These are phyloP conservation scores for Trametes coccinea DNA, from an alignment of 768 basidiomycete genomes.

Conservation along the genomic window DNA sequence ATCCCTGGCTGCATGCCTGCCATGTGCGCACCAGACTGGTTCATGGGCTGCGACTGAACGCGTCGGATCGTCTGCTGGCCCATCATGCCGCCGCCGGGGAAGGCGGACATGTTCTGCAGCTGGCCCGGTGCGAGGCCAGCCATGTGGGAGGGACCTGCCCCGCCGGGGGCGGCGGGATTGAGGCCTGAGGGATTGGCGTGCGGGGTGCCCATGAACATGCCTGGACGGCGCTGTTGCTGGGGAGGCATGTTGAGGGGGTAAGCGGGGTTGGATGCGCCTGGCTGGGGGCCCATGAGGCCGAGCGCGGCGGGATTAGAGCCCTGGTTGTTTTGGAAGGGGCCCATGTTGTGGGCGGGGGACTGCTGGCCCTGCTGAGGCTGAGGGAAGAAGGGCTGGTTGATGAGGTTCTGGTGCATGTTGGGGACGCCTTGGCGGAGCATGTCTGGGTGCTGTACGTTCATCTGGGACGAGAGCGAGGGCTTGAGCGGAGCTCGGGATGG, in stretches of 20 bases:
- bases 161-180: slow-evolving; percentile 28
- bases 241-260: slow-evolving; percentile 33
- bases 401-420: slow-evolving; percentile 41
- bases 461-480: slow-evolving; percentile 27
- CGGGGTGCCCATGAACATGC: slow-evolving; percentile 38
- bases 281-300: slow-evolving; percentile 32
- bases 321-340: slow-evolving; percentile 35
- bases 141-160: slow-evolving; percentile 39
- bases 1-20: slow-evolving; percentile 40
- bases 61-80: slow-evolving; percentile 47
- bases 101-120: slow-evolving; percentile 45
- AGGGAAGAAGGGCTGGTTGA: slow-evolving; percentile 37
- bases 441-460: slow-evolving; percentile 52
- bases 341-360: slow-evolving; percentile 42
- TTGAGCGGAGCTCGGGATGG: slow-evolving; percentile 4
- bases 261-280: slow-evolving; percentile 19
- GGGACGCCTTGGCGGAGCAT: slow-evolving; percentile 48
- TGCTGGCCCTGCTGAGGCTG: slow-evolving; percentile 41
- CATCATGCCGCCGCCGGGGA: slow-evolving; percentile 40
- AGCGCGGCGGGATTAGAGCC: slow-evolving; percentile 29
- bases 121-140: slow-evolving; percentile 36
- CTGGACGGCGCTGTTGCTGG: slow-evolving; percentile 31
- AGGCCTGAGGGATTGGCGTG: slow-evolving; percentile 30
- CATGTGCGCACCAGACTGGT: slow-evolving; percentile 38
- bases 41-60: slow-evolving; percentile 57